Conservation (phyloP, 1,284 basidiomycete genomes). For the Cutaneotrichosporon daszewskae region DNA sequence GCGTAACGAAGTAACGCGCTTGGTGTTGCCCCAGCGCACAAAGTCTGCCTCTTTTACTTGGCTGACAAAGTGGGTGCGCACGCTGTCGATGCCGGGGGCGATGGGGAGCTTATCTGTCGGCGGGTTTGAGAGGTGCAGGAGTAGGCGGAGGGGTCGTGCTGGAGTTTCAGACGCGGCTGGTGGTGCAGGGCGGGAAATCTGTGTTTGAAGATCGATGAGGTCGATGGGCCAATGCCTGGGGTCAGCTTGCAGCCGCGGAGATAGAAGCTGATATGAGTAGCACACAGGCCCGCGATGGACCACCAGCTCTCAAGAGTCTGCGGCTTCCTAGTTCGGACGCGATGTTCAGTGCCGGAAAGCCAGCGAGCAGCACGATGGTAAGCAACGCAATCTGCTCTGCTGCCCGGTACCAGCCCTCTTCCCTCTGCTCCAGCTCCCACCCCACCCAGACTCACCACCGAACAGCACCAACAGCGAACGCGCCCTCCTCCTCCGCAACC, state of each 20-base stretch:
- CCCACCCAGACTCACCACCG: slow-evolving; percentile 63
- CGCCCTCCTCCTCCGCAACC: slow-evolving; percentile 50
- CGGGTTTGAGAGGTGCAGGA: slow-evolving; percentile 68
- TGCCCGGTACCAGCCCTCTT: not conserved
- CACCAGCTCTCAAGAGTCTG: no score
- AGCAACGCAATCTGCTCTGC: no score
- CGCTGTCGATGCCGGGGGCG: slow-evolving; percentile 68
- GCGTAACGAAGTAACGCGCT: slow-evolving; percentile 78
- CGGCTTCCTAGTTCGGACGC: no score
- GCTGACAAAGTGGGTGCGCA: slow-evolving; percentile 85
- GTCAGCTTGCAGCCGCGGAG: not conserved
- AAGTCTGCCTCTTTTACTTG: slow-evolving; percentile 93
- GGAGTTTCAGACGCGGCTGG: no score
- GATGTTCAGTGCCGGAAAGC: no score
- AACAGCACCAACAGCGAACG: slow-evolving; percentile 50
- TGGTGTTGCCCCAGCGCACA: slow-evolving; percentile 87
- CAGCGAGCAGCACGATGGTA: no score
- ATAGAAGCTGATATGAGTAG: not conserved
- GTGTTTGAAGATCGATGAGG: slow-evolving; percentile 80
- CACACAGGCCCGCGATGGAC: not conserved
- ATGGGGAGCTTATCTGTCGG: slow-evolving; percentile 78
- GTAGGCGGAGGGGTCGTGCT: slow-evolving; percentile 63
- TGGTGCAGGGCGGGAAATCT: no score
- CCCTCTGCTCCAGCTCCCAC: not conserved
- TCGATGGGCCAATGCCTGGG: slow-evolving; percentile 93